Percentiles rank a stretch among this genome's conserved stretches.
Conservation (phyloP, 768 basidiomycete species). For the Polyporus arcularius region DNA sequence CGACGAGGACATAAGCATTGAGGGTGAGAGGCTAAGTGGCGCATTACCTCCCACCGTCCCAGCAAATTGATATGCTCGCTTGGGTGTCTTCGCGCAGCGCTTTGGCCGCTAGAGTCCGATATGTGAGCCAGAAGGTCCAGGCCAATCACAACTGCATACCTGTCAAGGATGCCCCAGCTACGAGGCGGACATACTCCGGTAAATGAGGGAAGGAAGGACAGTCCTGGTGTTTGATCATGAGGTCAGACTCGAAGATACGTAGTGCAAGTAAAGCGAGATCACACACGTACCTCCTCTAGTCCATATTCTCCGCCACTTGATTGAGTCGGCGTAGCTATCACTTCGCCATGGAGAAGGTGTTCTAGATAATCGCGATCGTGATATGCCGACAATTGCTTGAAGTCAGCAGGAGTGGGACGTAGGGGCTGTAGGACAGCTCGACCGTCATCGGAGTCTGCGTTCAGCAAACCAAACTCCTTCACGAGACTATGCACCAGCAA, state of each 20-base stretch:
- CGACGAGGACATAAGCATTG: neutral
- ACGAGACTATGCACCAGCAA: conserved; percentile 65
- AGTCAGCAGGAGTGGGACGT: conserved; percentile 54
- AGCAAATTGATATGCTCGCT: conserved; percentile 71
- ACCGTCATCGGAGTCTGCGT: conserved; percentile 21
- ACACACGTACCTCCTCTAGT: conserved; percentile 52
- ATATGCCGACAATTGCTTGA: conserved; percentile 61
- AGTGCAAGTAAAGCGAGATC: too few relatives aligned
- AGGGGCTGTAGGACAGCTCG: conserved; percentile 39
- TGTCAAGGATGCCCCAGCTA: conserved; percentile 79
- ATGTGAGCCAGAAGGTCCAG: neutral
- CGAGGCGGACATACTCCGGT: conserved; percentile 62
- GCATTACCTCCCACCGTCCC: conserved; percentile 84
- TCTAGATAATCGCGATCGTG: conserved; percentile 76
- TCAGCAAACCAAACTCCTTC: conserved; percentile 51
- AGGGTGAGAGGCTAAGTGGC: neutral
- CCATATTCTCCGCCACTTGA: conserved; percentile 46
- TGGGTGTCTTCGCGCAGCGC: conserved; percentile 47
- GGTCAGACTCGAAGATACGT: neutral
- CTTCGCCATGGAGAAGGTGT: conserved; percentile 42
- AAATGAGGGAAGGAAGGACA: conserved; percentile 79
- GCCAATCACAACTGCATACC: conserved; percentile 8
- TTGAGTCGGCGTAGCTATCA: neutral
- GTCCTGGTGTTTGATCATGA: conserved; percentile 51
- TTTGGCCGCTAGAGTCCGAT: conserved; percentile 46